Conservation (phyloP, 2,329 filamentous ascomycete species). For the Phaeomoniella chlamydospora region DNA sequence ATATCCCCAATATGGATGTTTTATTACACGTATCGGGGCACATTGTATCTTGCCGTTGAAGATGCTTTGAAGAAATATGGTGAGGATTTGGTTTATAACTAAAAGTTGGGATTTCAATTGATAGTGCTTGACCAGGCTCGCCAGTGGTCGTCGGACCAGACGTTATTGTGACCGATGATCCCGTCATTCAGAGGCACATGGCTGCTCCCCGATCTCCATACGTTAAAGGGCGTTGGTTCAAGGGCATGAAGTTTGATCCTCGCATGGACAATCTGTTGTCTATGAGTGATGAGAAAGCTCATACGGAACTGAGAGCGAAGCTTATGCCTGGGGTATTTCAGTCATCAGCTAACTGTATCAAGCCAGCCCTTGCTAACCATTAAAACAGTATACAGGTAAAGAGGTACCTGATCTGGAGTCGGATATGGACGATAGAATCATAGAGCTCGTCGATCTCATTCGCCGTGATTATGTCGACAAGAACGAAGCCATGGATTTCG, state of each 20-base stretch:
- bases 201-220: conserved; percentile 4
- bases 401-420: conserved; percentile 5
- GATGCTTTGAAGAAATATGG: too few species aligned
- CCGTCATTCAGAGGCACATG: conserved; percentile 2
- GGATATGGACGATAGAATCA: conserved; percentile 4
- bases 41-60: too few species aligned
- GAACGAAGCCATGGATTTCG: conserved; percentile 6
- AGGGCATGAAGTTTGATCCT: conserved; percentile 4
- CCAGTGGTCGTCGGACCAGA: conserved; percentile 5
- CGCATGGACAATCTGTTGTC: conserved; percentile 6
- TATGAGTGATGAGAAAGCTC: conserved; percentile 5
- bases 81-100: too few species aligned
- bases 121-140: too few species aligned
- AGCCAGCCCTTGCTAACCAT: background rate
- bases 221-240: conserved; percentile 4
- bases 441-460: conserved; percentile 6
- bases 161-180: conserved; percentile 4
- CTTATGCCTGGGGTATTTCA: conserved; percentile 5
- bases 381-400: conserved; percentile 6
- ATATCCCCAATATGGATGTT: too few species aligned
- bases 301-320: conserved; percentile 5
- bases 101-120: too few species aligned
- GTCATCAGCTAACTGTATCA: background rate
- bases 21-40: too few species aligned
- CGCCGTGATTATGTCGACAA: conserved; percentile 3